Evolutionary conservation across 1,284 basidiomycete genomes (phyloP).

Genomic region (Austroboletus novae-zelandiae): DNA sequence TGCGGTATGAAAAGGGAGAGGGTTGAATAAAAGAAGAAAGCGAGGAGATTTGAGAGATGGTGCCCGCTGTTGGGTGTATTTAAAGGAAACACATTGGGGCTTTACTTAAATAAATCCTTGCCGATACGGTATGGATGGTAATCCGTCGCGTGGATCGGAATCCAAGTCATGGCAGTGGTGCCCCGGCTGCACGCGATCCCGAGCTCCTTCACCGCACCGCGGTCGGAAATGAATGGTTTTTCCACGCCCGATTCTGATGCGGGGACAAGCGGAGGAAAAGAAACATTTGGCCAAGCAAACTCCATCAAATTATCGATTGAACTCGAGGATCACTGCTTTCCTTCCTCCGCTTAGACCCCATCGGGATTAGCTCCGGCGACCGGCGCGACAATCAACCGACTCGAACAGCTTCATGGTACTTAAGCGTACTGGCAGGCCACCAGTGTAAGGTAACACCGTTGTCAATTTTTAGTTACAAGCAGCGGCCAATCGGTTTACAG

Average conservation of each 20-base stretch:
- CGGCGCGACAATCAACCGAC: too few species aligned
- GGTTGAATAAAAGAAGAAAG: conserved; percentile 16
- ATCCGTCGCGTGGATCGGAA: background rate
- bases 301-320: background rate
- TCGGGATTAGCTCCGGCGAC: background rate
- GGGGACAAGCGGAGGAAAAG: conserved; percentile 15
- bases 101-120: conserved; percentile 14
- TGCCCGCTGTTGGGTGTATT: background rate
- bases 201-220: background rate
- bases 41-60: conserved; percentile 15
- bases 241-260: conserved; percentile 9
- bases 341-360: conserved; percentile 1
- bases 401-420: too few species aligned
- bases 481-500: too few species aligned
- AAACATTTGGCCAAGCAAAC: background rate
- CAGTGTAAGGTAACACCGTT: too few species aligned
- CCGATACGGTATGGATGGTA: too few species aligned
- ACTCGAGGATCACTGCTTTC: conserved; percentile 1
- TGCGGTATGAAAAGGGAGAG: conserved; percentile 8
- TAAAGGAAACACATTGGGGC: conserved; percentile 4
- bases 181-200: too few species aligned
- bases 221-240: conserved; percentile 6
- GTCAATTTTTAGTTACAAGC: too few species aligned
- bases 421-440: too few species aligned
- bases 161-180: background rate